A percentile compares a stretch with the other conserved stretches of the same genome.
phyloP scores from a whole-genome alignment of 116 monocot species.

The Zostera marina region DNA sequence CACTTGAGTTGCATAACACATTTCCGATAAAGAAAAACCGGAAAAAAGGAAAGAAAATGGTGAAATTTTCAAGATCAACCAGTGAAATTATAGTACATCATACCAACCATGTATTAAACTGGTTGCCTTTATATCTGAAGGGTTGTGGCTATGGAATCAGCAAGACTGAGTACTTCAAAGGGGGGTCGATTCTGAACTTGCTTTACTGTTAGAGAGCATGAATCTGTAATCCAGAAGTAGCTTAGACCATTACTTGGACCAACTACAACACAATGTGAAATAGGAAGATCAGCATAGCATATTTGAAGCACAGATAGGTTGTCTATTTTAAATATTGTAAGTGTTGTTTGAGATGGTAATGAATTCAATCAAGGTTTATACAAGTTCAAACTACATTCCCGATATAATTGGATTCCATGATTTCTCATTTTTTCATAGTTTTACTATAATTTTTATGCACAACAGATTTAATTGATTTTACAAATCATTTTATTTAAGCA shows the following conservation, averaged over 20 bases:
- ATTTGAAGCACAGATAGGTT: not conserved
- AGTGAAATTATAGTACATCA: too few relatives aligned
- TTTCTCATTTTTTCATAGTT: too few relatives aligned
- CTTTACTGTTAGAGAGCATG: slow-evolving; percentile 66
- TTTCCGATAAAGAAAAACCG: too few relatives aligned
- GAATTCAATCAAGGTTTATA: not conserved
- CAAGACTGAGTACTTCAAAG: slow-evolving; percentile 89
- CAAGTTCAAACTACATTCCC: too few relatives aligned
- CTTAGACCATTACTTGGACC: slow-evolving; percentile 51
- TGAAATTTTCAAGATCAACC: too few relatives aligned
- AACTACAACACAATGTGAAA: slow-evolving; percentile 18
- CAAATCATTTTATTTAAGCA: too few relatives aligned
- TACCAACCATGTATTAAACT: too few relatives aligned
- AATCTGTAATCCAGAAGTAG: slow-evolving; percentile 98
- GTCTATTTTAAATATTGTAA: not conserved
- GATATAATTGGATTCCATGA: too few relatives aligned
- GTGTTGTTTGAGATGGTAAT: not conserved
- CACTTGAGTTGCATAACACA: too few relatives aligned
- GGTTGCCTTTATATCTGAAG: slow-evolving; percentile 39
- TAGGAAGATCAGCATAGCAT: not conserved
- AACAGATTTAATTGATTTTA: too few relatives aligned
- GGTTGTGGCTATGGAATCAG: slow-evolving; percentile 55
- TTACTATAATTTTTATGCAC: too few relatives aligned
- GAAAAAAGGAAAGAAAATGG: too few relatives aligned
- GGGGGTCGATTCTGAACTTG: slow-evolving; percentile 44